A percentile compares a stretch with the other conserved stretches of the same genome.
These are phyloP conservation scores for Serendipita vermifera DNA, from an alignment of 768 basidiomycete species.

Conservation along the genomic window DNA sequence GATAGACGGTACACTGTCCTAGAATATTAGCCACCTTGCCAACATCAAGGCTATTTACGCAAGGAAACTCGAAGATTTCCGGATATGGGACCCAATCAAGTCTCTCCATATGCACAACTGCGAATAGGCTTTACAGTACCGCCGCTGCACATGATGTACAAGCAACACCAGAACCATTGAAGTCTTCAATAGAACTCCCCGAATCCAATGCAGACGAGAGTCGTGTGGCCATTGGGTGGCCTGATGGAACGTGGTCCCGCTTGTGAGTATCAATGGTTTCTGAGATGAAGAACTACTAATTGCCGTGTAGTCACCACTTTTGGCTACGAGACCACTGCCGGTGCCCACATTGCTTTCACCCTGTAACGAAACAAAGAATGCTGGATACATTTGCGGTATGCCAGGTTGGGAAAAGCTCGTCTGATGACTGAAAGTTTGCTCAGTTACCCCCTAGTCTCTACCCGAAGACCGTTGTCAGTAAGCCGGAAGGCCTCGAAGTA, in stretches of 20 bases:
- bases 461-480: conserved; percentile 45
- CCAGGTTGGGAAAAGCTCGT: neutral
- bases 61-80: no score
- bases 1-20: no score
- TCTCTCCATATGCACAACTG: no score
- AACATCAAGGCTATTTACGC: no score
- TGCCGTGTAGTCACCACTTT: conserved; percentile 56
- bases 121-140: no score
- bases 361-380: conserved; percentile 79
- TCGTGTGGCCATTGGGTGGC: conserved; percentile 61
- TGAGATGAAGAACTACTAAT: neutral
- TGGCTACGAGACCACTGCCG: conserved; percentile 92
- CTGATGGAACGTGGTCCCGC: conserved; percentile 54
- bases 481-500: conserved; percentile 52
- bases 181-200: neutral
- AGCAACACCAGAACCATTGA: neutral
- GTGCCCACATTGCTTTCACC: conserved; percentile 75
- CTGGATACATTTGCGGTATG: conserved; percentile 71
- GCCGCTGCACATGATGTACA: no score
- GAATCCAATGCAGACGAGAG: conserved; percentile 29
- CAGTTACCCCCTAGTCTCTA: conserved; percentile 69
- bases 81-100: no score
- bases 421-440: neutral
- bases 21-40: no score
- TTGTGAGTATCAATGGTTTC: conserved; percentile 41